Conservation (phyloP, 371 early-diverging fungal species). For the Mortierella sp. region DNA sequence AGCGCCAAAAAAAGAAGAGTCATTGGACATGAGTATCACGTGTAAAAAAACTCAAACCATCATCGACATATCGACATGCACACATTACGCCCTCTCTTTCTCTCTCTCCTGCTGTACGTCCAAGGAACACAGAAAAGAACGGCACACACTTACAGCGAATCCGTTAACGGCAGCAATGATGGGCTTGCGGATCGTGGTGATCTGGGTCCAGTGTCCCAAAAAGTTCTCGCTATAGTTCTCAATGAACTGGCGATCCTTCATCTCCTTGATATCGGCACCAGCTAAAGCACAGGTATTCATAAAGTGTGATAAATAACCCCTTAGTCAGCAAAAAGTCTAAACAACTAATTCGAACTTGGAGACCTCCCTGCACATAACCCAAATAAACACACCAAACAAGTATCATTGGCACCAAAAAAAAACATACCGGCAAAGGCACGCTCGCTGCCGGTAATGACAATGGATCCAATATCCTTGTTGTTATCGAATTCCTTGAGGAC, state of each 20-base stretch:
- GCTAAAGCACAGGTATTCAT: slow-evolving; percentile 64
- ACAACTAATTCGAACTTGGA: not conserved
- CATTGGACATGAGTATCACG: not conserved
- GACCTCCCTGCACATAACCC: not conserved
- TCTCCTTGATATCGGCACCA: slow-evolving; percentile 99
- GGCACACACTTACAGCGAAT: slow-evolving; percentile 82
- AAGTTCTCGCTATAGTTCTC: slow-evolving; percentile 93
- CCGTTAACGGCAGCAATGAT: slow-evolving; percentile 98
- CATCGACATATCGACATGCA: not conserved
- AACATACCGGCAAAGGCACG: slow-evolving; percentile 94
- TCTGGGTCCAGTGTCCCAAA: slow-evolving; percentile 94
- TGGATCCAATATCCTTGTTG: slow-evolving; percentile 87
- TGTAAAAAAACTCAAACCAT: not conserved
- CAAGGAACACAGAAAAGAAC: not conserved
- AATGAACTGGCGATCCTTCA: slow-evolving; percentile 89
- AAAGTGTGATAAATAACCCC: not conserved
- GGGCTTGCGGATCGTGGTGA: slow-evolving; percentile 94
- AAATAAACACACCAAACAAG: not conserved
- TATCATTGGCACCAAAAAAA: too few relatives aligned
- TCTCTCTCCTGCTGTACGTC: not conserved
- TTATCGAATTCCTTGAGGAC: slow-evolving; percentile 86
- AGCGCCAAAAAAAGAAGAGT: slow-evolving; percentile 1
- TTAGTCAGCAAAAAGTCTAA: slow-evolving; percentile 14
- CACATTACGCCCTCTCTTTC: not conserved
- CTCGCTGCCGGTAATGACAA: slow-evolving; percentile 96